A percentile compares a stretch with the other conserved stretches of the same genome.
Evolutionary conservation across 1,284 basidiomycete species (phyloP).

Genomic region (Kwoniella shivajii): DNA sequence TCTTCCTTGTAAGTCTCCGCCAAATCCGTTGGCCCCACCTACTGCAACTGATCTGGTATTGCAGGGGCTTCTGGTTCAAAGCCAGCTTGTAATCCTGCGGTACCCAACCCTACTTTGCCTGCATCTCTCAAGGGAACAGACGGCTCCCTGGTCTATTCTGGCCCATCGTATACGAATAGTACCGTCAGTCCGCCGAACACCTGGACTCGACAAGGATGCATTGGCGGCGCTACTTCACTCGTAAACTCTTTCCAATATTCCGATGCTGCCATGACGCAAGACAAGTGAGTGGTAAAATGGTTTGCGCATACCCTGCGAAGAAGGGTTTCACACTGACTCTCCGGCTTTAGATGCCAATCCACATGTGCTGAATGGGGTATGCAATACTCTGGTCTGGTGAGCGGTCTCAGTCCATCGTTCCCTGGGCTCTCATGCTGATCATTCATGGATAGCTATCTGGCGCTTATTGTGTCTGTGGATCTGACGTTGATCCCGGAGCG

Average conservation of each 20-base stretch:
- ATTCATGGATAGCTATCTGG: background rate
- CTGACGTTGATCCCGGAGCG: conserved; percentile 17
- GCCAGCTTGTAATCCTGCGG: conserved; percentile 27
- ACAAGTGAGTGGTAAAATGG: conserved; percentile 16
- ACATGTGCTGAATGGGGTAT: conserved; percentile 16
- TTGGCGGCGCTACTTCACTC: conserved; percentile 16
- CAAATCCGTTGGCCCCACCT: too few species aligned
- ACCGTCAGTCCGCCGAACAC: conserved; percentile 20
- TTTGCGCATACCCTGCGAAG: background rate
- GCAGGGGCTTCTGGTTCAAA: conserved; percentile 28
- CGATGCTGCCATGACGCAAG: conserved; percentile 19
- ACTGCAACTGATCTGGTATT: background rate
- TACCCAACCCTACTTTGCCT: conserved; percentile 23
- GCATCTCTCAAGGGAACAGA: conserved; percentile 23
- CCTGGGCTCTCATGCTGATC: conserved; percentile 5
- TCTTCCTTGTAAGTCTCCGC: conserved; percentile 30
- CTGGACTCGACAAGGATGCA: conserved; percentile 36
- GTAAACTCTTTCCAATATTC: conserved; percentile 16
- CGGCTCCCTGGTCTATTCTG: conserved; percentile 22
- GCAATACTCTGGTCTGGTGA: conserved; percentile 10
- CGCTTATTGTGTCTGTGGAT: conserved; percentile 28
- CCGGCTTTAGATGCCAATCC: conserved; percentile 4
- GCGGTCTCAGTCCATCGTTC: background rate
- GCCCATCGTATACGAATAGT: conserved; percentile 4
- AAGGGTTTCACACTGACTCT: background rate